These are phyloP conservation scores for Choanephora cucurbitarum DNA, from an alignment of 371 early-diverging fungal species.

Conservation along the genomic window DNA sequence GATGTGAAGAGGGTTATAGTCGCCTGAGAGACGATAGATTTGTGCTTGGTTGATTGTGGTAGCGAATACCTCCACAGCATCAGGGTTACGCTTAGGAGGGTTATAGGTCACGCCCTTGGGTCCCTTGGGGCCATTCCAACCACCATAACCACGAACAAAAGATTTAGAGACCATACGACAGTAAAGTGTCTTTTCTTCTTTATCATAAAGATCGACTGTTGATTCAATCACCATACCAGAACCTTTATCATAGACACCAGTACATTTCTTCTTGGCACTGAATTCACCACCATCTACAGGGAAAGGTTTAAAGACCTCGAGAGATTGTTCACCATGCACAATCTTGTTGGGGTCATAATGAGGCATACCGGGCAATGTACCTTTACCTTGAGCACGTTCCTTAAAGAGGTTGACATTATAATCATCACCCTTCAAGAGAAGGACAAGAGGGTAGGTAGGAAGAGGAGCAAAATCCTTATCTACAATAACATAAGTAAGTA, in stretches of 20 bases:
- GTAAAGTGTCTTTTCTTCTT: constrained; percentile 52
- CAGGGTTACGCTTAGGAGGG: constrained; percentile 63
- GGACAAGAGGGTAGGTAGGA: constrained; percentile 74
- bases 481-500: constrained; percentile 27
- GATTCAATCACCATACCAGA: constrained; percentile 34
- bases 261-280: constrained; percentile 52
- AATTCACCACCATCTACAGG: constrained; percentile 64
- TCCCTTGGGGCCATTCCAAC: constrained; percentile 68
- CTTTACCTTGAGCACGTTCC: constrained; percentile 39
- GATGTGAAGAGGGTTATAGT: constrained; percentile 75
- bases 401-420: constrained; percentile 68
- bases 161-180: constrained; percentile 54
- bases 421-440: constrained; percentile 60
- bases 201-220: constrained; percentile 45
- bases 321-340: constrained; percentile 75
- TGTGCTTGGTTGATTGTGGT: constrained; percentile 61
- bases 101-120: constrained; percentile 51
- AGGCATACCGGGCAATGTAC: constrained; percentile 63
- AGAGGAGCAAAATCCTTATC: constrained; percentile 68
- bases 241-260: constrained; percentile 63
- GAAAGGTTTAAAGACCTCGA: constrained; percentile 61
- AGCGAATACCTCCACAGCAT: constrained; percentile 54
- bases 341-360: constrained; percentile 70
- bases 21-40: constrained; percentile 73
- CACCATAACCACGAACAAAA: constrained; percentile 65